A percentile compares a stretch with the other conserved stretches of the same genome.
phyloP scores from a whole-genome alignment of 2,329 filamentous ascomycete species.

The Capronia coronata region DNA sequence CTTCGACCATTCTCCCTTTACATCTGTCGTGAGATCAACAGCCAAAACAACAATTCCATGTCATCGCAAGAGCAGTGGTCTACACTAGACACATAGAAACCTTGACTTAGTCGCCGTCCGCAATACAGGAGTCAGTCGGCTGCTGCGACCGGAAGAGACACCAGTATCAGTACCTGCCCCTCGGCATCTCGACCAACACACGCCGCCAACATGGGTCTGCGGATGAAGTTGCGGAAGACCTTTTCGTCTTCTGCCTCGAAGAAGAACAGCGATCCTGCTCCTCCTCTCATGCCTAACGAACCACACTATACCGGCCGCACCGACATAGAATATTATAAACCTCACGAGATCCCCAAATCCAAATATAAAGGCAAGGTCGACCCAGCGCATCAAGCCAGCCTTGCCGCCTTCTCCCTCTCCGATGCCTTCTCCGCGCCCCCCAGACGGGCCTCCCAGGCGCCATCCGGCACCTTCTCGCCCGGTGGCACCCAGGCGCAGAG shows the following conservation, averaged over 20 bases:
- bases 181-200: too few species aligned
- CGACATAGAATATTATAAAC: slow-evolving; percentile 45
- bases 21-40: background rate
- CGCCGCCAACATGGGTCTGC: slow-evolving; percentile 21
- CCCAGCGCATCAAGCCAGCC: slow-evolving; percentile 38
- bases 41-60: background rate
- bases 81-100: background rate
- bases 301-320: slow-evolving; percentile 28
- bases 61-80: background rate
- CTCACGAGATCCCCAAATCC: slow-evolving; percentile 42
- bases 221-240: slow-evolving; percentile 21
- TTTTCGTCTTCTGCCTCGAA: slow-evolving; percentile 12
- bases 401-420: slow-evolving; percentile 43
- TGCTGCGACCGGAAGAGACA: too few species aligned
- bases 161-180: too few species aligned
- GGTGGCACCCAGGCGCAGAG: slow-evolving; percentile 29
- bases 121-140: too few species aligned
- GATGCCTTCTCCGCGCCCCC: slow-evolving; percentile 20
- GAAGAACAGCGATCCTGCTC: slow-evolving; percentile 10
- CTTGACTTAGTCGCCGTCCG: too few species aligned
- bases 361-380: slow-evolving; percentile 47
- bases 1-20: background rate
- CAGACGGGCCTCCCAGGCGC: slow-evolving; percentile 21
- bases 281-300: slow-evolving; percentile 12
- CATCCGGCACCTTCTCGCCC: slow-evolving; percentile 26